Percentiles rank a stretch among this genome's conserved stretches.
These are phyloP conservation scores for Ailanthus altissimus DNA, from an alignment of 345 rosid species.

Conservation along the genomic window DNA sequence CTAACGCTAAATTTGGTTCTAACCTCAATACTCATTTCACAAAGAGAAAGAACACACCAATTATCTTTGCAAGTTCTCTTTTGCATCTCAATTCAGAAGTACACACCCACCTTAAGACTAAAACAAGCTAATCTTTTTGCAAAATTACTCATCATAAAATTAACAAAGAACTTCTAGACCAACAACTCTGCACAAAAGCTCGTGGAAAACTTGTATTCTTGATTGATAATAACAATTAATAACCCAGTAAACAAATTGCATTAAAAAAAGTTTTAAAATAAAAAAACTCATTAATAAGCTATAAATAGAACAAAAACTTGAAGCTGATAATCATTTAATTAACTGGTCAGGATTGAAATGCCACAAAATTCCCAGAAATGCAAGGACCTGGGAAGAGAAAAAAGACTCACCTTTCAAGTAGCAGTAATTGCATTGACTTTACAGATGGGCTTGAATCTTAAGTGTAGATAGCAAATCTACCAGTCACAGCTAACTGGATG, in stretches of 20 bases:
- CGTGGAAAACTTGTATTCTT: neutral
- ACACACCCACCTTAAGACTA: too few relatives aligned
- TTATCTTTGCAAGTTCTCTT: neutral
- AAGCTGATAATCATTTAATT: neutral
- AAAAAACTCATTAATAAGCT: neutral
- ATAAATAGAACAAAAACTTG: neutral
- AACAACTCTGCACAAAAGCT: neutral
- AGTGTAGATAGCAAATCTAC: neutral
- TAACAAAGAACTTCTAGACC: neutral
- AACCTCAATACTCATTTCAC: neutral
- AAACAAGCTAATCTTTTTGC: neutral
- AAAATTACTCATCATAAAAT: neutral
- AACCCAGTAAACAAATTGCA: too few relatives aligned
- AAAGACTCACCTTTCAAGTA: neutral
- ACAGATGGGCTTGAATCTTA: neutral
- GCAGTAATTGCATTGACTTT: neutral
- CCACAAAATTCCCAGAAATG: conserved; percentile 1
- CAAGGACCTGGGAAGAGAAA: neutral
- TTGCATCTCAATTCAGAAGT: neutral
- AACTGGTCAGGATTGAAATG: too few relatives aligned
- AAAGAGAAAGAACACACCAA: neutral
- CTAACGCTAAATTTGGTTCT: neutral
- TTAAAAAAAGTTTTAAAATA: neutral
- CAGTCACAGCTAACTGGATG: neutral
- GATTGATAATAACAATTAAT: neutral